These are phyloP conservation scores for Angomonas ambiguus DNA, from an alignment of 208 protist genomes.

Conservation along the genomic window DNA sequence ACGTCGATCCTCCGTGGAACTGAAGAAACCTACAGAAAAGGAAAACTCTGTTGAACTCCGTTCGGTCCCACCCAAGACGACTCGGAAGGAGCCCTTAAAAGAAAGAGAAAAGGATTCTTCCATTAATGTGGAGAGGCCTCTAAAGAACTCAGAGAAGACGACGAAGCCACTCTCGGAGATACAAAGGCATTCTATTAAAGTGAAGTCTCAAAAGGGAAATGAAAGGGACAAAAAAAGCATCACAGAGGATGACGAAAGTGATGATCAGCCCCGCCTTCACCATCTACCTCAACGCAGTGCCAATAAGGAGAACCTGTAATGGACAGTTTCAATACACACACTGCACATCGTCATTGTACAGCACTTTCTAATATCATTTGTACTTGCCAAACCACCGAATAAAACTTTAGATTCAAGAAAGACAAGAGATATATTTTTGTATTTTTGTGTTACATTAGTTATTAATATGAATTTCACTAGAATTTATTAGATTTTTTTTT, in stretches of 20 bases:
- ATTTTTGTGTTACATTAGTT: neutral
- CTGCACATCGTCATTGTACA: too few relatives aligned
- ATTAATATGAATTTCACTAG: neutral
- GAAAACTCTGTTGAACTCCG: neutral
- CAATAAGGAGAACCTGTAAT: neutral
- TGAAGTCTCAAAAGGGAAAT: neutral
- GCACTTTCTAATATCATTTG: too few relatives aligned
- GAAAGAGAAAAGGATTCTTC: neutral
- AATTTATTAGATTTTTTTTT: slow-evolving; percentile 20
- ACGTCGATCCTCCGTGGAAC: neutral
- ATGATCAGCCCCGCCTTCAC: slow-evolving; percentile 16
- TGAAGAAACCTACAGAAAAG: neutral
- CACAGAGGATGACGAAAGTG: slow-evolving; percentile 22
- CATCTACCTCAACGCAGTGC: neutral
- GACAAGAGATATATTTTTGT: neutral
- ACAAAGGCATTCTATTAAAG: too few relatives aligned
- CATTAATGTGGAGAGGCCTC: too few relatives aligned
- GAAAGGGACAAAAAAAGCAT: neutral
- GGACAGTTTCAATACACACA: too few relatives aligned
- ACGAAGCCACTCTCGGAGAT: neutral
- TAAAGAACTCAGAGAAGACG: neutral
- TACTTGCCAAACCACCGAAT: too few relatives aligned
- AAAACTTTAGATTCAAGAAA: neutral
- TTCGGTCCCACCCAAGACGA: neutral
- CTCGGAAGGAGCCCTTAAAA: neutral